Conservation (phyloP, 2,329 filamentous ascomycete genomes). For the Penicillium capsulatum region DNA sequence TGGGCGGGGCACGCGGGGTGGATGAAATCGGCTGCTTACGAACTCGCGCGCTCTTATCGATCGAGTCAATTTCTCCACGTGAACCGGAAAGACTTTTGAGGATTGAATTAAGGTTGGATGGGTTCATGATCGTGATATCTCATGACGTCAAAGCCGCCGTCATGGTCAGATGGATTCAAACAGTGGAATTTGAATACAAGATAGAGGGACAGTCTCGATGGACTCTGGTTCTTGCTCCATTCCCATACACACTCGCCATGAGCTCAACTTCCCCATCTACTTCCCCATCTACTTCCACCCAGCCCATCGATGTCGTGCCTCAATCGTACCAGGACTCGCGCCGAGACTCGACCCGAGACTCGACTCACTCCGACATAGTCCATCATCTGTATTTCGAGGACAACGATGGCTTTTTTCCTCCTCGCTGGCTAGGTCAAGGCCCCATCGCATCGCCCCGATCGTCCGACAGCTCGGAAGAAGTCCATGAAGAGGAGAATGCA, state of each 20-base stretch:
- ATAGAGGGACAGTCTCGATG: too few relatives aligned
- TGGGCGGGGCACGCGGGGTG: neutral
- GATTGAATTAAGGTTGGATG: too few relatives aligned
- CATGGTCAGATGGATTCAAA: too few relatives aligned
- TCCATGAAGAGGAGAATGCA: conserved; percentile 2
- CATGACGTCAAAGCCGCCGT: conserved; percentile 1
- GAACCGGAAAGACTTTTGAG: too few relatives aligned
- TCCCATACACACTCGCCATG: neutral
- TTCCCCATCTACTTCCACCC: conserved; percentile 5
- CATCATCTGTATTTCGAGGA: conserved; percentile 37
- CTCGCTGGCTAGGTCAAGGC: conserved; percentile 25
- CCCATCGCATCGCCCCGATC: conserved; percentile 1
- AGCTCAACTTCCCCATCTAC: neutral
- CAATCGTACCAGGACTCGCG: conserved; percentile 2
- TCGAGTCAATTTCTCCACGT: too few relatives aligned
- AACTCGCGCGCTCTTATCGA: conserved; percentile 2
- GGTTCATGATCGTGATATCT: too few relatives aligned
- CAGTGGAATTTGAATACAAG: too few relatives aligned
- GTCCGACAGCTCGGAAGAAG: conserved; percentile 9
- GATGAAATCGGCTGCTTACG: conserved; percentile 11
- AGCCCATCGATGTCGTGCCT: neutral
- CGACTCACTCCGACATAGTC: conserved; percentile 20
- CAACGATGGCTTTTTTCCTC: conserved; percentile 35
- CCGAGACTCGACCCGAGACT: conserved; percentile 4
- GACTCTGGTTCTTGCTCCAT: too few relatives aligned